These are phyloP conservation scores for Arthrobotrys entomopaga DNA, from an alignment of 2,329 filamentous ascomycete genomes.

Conservation along the genomic window DNA sequence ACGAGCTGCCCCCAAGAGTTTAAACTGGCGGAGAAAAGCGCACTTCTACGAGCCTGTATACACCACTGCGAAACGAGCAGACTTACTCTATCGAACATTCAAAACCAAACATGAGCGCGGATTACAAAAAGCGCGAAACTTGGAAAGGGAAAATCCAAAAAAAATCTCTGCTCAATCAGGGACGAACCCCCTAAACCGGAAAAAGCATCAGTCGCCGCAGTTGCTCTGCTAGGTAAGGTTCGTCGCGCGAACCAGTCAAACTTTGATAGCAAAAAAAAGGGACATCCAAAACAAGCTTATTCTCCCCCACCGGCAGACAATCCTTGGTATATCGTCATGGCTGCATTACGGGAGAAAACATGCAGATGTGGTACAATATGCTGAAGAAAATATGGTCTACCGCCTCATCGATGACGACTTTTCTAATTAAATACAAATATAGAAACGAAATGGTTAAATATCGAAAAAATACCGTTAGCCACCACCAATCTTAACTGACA, in stretches of 20 bases:
- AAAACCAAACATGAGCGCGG: background rate
- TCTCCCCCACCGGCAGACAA: slow-evolving; percentile 12
- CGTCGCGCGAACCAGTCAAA: slow-evolving; percentile 33
- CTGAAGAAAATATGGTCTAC: too few species aligned
- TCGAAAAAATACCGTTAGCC: too few species aligned
- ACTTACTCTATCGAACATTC: too few species aligned
- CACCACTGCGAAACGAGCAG: background rate
- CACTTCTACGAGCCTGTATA: background rate
- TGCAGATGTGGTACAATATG: too few species aligned
- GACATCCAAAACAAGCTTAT: slow-evolving; percentile 48
- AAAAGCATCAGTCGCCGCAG: slow-evolving; percentile 10
- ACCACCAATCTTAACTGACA: too few species aligned
- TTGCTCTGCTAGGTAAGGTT: slow-evolving; percentile 40
- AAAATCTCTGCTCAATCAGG: slow-evolving; percentile 24
- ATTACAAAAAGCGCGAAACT: background rate
- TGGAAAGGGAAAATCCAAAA: slow-evolving; percentile 7
- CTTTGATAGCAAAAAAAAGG: background rate
- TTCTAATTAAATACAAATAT: background rate
- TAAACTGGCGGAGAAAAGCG: background rate
- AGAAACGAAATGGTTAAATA: too few species aligned
- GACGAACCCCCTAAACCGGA: slow-evolving; percentile 23
- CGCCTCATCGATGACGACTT: background rate
- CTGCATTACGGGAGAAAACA: too few species aligned
- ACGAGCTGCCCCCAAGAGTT: too few species aligned
- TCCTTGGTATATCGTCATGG: slow-evolving; percentile 20